Conservation (phyloP, 192 early-diverging fungal genomes). For the Umbelopsis sp. region DNA sequence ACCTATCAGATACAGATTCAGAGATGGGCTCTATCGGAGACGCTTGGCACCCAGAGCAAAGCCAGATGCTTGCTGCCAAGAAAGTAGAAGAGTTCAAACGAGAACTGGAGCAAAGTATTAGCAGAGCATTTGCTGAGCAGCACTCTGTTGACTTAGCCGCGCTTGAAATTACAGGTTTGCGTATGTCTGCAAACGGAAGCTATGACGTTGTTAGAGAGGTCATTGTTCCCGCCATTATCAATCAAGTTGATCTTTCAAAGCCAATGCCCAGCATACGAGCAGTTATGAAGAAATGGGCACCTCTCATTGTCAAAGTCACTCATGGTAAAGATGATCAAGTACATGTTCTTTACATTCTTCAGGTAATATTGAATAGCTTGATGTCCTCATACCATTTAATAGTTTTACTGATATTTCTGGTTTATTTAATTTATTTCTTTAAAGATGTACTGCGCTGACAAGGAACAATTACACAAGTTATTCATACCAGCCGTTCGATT, state of each 20-base stretch:
- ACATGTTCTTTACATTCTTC: slow-evolving; percentile 58
- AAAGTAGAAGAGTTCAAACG: slow-evolving; percentile 69
- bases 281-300: slow-evolving; percentile 68
- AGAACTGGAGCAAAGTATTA: slow-evolving; percentile 74
- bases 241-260: slow-evolving; percentile 56
- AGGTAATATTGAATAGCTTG: slow-evolving; percentile 17
- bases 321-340: slow-evolving; percentile 74
- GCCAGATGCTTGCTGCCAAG: slow-evolving; percentile 45
- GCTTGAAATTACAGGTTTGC: slow-evolving; percentile 85
- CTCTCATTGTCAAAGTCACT: slow-evolving; percentile 68
- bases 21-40: slow-evolving; percentile 49
- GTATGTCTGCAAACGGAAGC: slow-evolving; percentile 83
- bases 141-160: slow-evolving; percentile 74
- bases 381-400: neutral
- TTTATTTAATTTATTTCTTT: too few relatives aligned
- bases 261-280: slow-evolving; percentile 39
- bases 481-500: slow-evolving; percentile 62
- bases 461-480: slow-evolving; percentile 46
- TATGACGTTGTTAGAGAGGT: slow-evolving; percentile 78
- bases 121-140: slow-evolving; percentile 77
- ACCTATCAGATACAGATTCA: slow-evolving; percentile 39
- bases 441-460: slow-evolving; percentile 54
- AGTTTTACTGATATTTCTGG: too few relatives aligned
- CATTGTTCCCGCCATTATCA: slow-evolving; percentile 73
- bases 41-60: slow-evolving; percentile 50